Conservation (phyloP, 2,329 filamentous ascomycete species). For the Diaporthe sp. region DNA sequence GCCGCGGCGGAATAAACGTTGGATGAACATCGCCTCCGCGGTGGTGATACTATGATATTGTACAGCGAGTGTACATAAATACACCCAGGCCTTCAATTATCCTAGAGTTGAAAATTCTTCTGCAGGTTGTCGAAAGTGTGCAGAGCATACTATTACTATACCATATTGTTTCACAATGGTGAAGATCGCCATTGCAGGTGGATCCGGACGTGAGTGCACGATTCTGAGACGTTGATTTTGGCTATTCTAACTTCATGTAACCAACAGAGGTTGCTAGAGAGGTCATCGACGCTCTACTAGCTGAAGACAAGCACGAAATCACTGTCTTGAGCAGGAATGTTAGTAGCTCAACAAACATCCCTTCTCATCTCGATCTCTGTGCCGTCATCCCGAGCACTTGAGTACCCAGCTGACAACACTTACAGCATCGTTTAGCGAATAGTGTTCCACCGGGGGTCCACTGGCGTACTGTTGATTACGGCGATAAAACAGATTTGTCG, state of each 20-base stretch:
- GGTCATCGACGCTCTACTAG: conserved; percentile 29
- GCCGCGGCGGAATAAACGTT: conserved; percentile 7
- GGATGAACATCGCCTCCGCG: neutral
- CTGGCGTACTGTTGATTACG: conserved; percentile 58
- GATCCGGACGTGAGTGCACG: conserved; percentile 25
- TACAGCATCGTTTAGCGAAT: neutral
- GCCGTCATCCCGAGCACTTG: neutral
- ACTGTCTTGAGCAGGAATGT: conserved; percentile 31
- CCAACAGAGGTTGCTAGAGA: conserved; percentile 31
- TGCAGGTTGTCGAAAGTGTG: neutral
- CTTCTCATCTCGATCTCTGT: neutral
- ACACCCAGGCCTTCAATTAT: neutral
- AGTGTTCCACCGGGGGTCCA: conserved; percentile 43
- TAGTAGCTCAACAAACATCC: neutral
- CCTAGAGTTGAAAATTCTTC: neutral
- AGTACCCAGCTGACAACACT: neutral
- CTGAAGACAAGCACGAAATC: conserved; percentile 29
- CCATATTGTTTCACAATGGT: conserved; percentile 26
- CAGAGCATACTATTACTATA: too few relatives aligned
- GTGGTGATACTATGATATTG: neutral
- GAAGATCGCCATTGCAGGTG: conserved; percentile 34
- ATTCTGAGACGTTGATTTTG: too few relatives aligned
- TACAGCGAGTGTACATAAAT: neutral
- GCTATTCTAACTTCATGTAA: neutral
- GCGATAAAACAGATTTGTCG: conserved; percentile 49